Evolutionary conservation across 2,329 filamentous ascomycete species (phyloP).

Genomic region (Fusarium buxicola): DNA sequence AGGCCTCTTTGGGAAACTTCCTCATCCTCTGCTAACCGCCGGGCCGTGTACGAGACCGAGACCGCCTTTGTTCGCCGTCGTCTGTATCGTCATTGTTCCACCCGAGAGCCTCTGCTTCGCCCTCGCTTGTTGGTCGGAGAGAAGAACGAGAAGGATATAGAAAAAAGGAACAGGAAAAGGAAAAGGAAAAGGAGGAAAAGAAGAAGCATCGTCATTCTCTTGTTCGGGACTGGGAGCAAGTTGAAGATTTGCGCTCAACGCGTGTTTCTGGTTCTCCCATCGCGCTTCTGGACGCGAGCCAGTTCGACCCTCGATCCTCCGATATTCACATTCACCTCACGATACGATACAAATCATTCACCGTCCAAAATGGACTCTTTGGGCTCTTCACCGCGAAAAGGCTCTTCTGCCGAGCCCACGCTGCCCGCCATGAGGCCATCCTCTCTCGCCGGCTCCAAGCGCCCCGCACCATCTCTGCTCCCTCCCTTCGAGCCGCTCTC

Average conservation of each 20-base stretch:
- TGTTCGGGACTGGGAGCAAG: conserved; percentile 1
- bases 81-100: conserved; percentile 21
- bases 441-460: conserved; percentile 64
- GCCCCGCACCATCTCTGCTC: conserved; percentile 74
- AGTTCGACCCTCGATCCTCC: conserved; percentile 17
- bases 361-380: conserved; percentile 52
- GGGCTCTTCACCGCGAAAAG: conserved; percentile 50
- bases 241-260: conserved; percentile 4
- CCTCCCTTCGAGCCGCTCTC: conserved; percentile 84
- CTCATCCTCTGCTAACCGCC: conserved; percentile 4
- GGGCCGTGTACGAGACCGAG: conserved; percentile 31
- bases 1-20: conserved; percentile 8
- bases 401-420: conserved; percentile 48
- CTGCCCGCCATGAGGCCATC: conserved; percentile 46
- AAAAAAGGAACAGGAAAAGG: not conserved
- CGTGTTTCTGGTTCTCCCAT: conserved; percentile 17
- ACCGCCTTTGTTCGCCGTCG: conserved; percentile 21
- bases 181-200: not conserved
- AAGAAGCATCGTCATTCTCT: not conserved
- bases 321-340: conserved; percentile 4
- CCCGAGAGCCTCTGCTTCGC: conserved; percentile 1
- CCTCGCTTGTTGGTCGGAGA: conserved; percentile 6
- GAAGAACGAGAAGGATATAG: not conserved
- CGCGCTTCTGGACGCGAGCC: conserved; percentile 31
- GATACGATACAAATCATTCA: conserved; percentile 3